phyloP scores from a whole-genome alignment of 352 stramenopile species.

The Thalassiosira mediterranea region DNA sequence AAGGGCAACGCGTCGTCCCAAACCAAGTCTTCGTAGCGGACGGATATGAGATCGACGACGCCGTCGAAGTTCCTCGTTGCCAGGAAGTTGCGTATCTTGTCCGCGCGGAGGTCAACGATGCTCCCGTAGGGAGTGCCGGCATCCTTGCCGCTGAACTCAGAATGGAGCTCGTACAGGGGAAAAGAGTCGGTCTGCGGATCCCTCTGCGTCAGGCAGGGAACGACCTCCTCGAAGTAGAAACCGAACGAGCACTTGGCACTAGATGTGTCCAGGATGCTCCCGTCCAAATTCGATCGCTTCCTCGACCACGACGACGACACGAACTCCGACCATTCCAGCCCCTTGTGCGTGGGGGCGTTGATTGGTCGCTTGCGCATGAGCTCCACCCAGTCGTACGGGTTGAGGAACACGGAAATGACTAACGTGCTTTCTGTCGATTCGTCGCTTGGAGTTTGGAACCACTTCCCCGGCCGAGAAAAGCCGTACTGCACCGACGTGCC shows the following conservation, averaged over 20 bases:
- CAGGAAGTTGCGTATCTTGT: slow-evolving; percentile 59
- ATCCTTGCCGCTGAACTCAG: slow-evolving; percentile 4
- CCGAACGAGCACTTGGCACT: slow-evolving; percentile 30
- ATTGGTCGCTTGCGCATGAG: slow-evolving; percentile 46
- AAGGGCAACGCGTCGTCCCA: slow-evolving; percentile 44
- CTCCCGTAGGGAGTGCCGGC: slow-evolving; percentile 35
- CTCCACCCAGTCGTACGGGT: no score
- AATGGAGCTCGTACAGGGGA: slow-evolving; percentile 55
- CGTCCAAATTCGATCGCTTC: slow-evolving; percentile 42
- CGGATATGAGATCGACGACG: slow-evolving; percentile 36
- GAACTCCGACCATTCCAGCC: slow-evolving; percentile 49
- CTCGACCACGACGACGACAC: slow-evolving; percentile 36
- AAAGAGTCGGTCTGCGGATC: slow-evolving; percentile 40
- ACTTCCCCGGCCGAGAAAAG: slow-evolving; percentile 48
- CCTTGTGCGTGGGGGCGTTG: slow-evolving; percentile 45
- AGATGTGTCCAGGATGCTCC: slow-evolving; percentile 13
- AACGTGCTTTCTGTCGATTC: slow-evolving; percentile 22
- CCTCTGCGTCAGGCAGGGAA: slow-evolving; percentile 44
- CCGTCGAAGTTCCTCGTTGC: slow-evolving; percentile 35
- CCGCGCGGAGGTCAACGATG: slow-evolving; percentile 45
- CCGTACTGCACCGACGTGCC: slow-evolving; percentile 33
- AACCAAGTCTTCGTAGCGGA: slow-evolving; percentile 58
- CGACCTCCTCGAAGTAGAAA: slow-evolving; percentile 49
- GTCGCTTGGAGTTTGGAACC: slow-evolving; percentile 36
- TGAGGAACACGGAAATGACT: slow-evolving; percentile 45